These are phyloP conservation scores for Botrytis aclada DNA, from an alignment of 2,329 filamentous ascomycete genomes.

Conservation along the genomic window DNA sequence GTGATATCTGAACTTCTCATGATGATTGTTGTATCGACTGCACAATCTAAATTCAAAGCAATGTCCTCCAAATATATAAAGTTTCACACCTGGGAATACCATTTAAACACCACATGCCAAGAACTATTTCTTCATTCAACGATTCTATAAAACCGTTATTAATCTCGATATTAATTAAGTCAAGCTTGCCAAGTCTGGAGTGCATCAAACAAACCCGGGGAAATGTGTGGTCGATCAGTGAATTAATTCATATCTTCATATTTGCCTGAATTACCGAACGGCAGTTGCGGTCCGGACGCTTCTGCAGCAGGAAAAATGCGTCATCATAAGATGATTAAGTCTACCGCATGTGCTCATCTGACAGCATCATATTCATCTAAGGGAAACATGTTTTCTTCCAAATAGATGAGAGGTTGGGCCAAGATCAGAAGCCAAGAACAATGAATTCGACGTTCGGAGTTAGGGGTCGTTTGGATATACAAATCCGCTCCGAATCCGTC, in stretches of 20 bases:
- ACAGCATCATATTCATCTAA: not conserved
- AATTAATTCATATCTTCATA: not conserved
- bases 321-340: not conserved
- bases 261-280: slow-evolving; percentile 17
- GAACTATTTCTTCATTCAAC: not conserved
- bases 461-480: no score
- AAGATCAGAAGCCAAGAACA: not conserved
- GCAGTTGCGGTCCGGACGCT: slow-evolving; percentile 8
- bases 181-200: not conserved
- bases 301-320: not conserved
- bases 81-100: not conserved
- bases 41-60: not conserved
- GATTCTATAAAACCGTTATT: not conserved
- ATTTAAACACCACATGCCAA: not conserved
- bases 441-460: not conserved
- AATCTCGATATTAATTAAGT: not conserved
- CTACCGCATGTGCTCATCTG: slow-evolving; percentile 1
- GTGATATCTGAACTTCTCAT: not conserved
- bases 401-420: not conserved
- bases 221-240: not conserved
- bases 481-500: no score
- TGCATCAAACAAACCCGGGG: not conserved
- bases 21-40: not conserved
- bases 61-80: not conserved
- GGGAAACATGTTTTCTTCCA: not conserved